A percentile compares a stretch with the other conserved stretches of the same genome.
phyloP scores from a whole-genome alignment of 1,284 basidiomycete genomes.

The Hemileia vastatrix region DNA sequence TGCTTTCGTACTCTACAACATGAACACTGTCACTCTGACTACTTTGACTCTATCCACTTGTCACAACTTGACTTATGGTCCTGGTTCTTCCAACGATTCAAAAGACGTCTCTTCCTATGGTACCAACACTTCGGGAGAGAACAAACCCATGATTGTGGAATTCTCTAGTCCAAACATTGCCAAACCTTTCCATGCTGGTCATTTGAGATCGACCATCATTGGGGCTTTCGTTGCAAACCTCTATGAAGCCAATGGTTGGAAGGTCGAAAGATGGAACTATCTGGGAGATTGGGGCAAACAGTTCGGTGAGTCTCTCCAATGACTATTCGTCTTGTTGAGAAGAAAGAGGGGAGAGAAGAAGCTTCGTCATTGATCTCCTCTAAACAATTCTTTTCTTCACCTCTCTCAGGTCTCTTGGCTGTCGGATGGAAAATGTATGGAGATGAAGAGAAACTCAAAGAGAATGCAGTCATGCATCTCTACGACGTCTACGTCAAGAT shows the following conservation, averaged over 20 bases:
- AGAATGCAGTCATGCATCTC: constrained; percentile 86
- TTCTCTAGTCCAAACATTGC: constrained; percentile 97
- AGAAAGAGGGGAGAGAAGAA: neutral
- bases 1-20: constrained; percentile 72
- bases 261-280: constrained; percentile 82
- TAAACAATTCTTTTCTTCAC: constrained; percentile 4
- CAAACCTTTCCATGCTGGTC: constrained; percentile 96
- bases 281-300: constrained; percentile 49
- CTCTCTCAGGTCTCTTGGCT: constrained; percentile 77
- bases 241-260: constrained; percentile 90
- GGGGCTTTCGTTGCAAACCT: constrained; percentile 85
- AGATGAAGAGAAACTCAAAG: constrained; percentile 66
- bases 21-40: constrained; percentile 50
- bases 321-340: constrained; percentile 42
- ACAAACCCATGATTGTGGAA: constrained; percentile 69
- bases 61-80: constrained; percentile 24
- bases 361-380: neutral
- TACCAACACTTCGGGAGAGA: constrained; percentile 48
- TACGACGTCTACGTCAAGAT: constrained; percentile 91
- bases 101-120: too few relatives aligned
- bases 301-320: constrained; percentile 37
- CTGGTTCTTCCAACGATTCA: constrained; percentile 31
- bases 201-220: constrained; percentile 92
- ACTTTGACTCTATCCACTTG: neutral
- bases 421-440: constrained; percentile 88